Evolutionary conservation across 2,329 filamentous ascomycete genomes (phyloP).

Genomic region (Diaporthe nobilis): DNA sequence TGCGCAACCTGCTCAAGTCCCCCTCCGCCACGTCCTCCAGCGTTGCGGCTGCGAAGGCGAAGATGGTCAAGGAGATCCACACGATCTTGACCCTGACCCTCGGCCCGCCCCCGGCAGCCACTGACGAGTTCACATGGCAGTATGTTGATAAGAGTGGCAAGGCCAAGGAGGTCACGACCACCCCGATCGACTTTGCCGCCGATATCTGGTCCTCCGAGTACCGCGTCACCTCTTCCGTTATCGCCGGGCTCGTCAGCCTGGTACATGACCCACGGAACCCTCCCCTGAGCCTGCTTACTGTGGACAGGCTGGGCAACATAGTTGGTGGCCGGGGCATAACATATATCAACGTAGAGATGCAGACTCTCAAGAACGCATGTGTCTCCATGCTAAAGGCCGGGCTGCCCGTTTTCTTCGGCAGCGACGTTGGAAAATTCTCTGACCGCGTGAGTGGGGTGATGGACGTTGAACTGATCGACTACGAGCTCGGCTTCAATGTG

Average conservation of each 20-base stretch:
- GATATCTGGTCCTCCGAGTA: constrained; percentile 75
- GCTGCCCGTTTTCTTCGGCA: constrained; percentile 89
- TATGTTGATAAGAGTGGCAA: constrained; percentile 79
- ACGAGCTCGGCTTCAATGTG: constrained; percentile 87
- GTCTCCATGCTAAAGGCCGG: constrained; percentile 84
- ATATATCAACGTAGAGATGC: constrained; percentile 87
- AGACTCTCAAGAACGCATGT: constrained; percentile 78
- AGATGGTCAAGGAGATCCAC: constrained; percentile 85
- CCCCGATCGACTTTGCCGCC: constrained; percentile 79
- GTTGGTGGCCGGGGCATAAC: constrained; percentile 81
- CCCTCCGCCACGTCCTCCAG: constrained; percentile 52
- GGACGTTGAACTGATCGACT: constrained; percentile 83
- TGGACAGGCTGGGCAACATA: constrained; percentile 85
- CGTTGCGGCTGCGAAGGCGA: constrained; percentile 71
- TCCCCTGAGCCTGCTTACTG: constrained; percentile 79
- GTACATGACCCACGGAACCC: constrained; percentile 88
- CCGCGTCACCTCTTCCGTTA: constrained; percentile 70
- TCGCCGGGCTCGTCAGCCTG: constrained; percentile 82
- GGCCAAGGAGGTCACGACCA: constrained; percentile 73
- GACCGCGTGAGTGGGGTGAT: constrained; percentile 79
- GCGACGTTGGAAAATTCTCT: constrained; percentile 87
- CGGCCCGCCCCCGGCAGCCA: constrained; percentile 80
- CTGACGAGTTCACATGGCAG: constrained; percentile 82
- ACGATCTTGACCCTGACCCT: constrained; percentile 86
- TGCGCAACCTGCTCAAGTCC: constrained; percentile 70